Percentiles rank a stretch among this genome's conserved stretches.
Conservation (phyloP, 225 moss, liverwort and hornwort species). For the Polytrichum formosum region DNA sequence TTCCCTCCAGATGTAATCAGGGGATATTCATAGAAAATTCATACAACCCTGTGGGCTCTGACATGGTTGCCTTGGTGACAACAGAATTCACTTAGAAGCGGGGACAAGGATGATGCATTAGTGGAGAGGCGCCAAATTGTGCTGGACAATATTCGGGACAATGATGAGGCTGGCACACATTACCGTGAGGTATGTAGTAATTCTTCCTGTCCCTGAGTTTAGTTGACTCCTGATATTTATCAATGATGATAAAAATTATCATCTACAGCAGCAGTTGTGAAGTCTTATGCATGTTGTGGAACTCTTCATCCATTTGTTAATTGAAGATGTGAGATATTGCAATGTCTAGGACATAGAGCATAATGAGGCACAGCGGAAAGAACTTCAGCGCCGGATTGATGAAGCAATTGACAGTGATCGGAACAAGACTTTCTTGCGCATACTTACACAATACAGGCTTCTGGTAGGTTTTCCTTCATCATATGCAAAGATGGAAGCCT, state of each 20-base stretch:
- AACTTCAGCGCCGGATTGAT: conserved; percentile 72
- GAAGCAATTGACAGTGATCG: conserved; percentile 90
- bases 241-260: too few relatives aligned
- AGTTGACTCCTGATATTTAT: too few relatives aligned
- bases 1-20: neutral
- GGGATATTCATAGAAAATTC: too few relatives aligned
- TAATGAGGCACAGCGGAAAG: conserved; percentile 81
- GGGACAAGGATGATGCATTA: conserved; percentile 47
- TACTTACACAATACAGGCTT: conserved; percentile 72
- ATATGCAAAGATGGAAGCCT: too few relatives aligned
- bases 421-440: conserved; percentile 80
- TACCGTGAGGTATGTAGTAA: conserved; percentile 57
- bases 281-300: too few relatives aligned
- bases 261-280: too few relatives aligned
- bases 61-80: neutral
- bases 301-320: neutral
- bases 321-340: neutral
- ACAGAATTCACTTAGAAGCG: conserved; percentile 48
- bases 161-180: conserved; percentile 81
- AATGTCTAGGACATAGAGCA: conserved; percentile 61
- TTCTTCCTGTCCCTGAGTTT: neutral
- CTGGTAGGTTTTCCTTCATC: conserved; percentile 25
- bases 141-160: conserved; percentile 84
- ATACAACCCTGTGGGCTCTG: too few relatives aligned
- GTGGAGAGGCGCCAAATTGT: conserved; percentile 81